Base-by-base conservation (phyloP, 176 grass and related monocot genomes). In the Metroxylon sagu region DNA sequence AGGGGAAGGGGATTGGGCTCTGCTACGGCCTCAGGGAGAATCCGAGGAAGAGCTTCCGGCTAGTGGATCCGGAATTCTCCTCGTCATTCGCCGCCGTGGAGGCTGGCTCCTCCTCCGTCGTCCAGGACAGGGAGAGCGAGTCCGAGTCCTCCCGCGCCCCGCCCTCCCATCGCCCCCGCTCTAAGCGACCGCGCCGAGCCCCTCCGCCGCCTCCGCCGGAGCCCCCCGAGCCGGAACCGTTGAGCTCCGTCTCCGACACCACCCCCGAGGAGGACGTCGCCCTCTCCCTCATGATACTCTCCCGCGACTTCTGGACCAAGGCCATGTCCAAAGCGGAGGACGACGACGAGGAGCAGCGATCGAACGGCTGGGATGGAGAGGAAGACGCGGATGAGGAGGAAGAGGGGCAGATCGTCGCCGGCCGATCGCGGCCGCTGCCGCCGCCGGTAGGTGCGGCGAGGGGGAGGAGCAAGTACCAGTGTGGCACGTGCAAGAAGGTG, bases 181-280 rank as follows among this genome's bases (percentile, higher is more conserved):
- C 69, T 29, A 66, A 92, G 70, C 74, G 79, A 12, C 59, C 64
- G 2, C 76, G 76, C 2, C 23, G 59, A 14, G 35, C 35, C 35
- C 48, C 18, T 7, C 14, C 43, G 4, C 48, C 62, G 35, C 14
- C 43, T 16, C 21, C 14, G 2, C 16, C 62, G 27, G 88, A 43
- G 8, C 35, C 7, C 35, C 35, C 35, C 35, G 35, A 43, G 35
- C 35, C 35, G 35, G 35, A 88, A 31, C 62, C 69, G 60, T 74
- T 49, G 52, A 98, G 94, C 82, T 81, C 84, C 56, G 67, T 88
- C 28, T 93, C 94, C 21, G 84, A 79, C 74, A 71, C 85, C 26
- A 88, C 81, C 31, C 65, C 75, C 18, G 85, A 82, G 74, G 83
- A 84, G 64, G 85, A 84, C 66, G 83, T 89, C 29, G 91, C 86